phyloP scores from a whole-genome alignment of 176 grass and related monocot genomes.

The Saccharum spontaneum region DNA sequence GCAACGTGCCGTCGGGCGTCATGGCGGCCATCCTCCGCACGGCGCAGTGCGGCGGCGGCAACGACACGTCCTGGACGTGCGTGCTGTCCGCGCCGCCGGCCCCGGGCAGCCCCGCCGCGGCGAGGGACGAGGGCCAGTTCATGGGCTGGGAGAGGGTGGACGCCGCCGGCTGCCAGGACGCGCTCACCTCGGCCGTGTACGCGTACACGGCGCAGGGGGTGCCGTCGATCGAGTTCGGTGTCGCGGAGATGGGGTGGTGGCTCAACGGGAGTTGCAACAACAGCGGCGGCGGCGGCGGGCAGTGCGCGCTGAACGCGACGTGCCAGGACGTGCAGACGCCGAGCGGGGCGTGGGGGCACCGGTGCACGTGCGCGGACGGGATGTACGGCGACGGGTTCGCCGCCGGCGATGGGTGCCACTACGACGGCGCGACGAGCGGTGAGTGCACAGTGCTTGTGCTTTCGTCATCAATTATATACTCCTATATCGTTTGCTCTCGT shows the following conservation, averaged over 20 bases:
- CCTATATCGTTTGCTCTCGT: neutral
- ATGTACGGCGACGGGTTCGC: constrained; percentile 62
- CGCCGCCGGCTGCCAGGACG: neutral
- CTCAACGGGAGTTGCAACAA: constrained; percentile 42
- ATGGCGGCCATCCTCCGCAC: neutral
- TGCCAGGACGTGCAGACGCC: neutral
- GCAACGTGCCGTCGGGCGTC: neutral
- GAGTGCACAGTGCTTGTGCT: neutral
- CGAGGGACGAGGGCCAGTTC: neutral
- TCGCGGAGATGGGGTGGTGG: constrained; percentile 74
- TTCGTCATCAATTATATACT: neutral
- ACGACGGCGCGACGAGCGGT: constrained; percentile 8
- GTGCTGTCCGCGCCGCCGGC: neutral
- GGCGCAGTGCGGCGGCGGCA: neutral
- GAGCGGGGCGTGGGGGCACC: neutral
- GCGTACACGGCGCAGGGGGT: neutral
- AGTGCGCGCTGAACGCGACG: constrained; percentile 44
- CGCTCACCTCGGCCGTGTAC: constrained; percentile 42
- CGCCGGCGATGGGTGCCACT: constrained; percentile 52
- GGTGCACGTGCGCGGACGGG: constrained; percentile 38
- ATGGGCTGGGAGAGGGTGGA: neutral
- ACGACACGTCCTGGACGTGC: constrained; percentile 31
- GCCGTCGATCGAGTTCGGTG: constrained; percentile 34
- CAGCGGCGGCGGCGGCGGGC: neutral
- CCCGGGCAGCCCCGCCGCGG: accelerated